Evolutionary conservation across 1,284 basidiomycete species (phyloP), one percentile per base, ranked within the genome.

Genomic region (Pseudozyma pruni): DNA sequence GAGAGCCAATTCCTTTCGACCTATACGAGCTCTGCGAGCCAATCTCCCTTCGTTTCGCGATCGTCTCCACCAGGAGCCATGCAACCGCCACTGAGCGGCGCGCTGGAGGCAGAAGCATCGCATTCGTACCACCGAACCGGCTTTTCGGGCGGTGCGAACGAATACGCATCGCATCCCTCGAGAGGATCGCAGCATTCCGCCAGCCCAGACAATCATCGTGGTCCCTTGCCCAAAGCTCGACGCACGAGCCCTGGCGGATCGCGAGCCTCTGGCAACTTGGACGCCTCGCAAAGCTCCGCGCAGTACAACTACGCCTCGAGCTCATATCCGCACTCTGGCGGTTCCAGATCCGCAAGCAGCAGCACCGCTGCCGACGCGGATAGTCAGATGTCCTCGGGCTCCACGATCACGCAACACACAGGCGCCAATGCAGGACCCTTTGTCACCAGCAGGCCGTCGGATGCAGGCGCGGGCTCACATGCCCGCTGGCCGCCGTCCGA

Each of bases 211-310:
- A 58, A 51, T 39, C 61, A 33, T 38, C 46, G 48, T 8, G 62
- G 54, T 13, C 69, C 69, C 13, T 43, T 54, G 13, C 27, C 62
- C 16, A 72, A 72, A 47, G 22, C 62, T 31, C 53, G 69, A 13
- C 53, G 69, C 16, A 72, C 69, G 17, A 72, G 69, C 25, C 69
- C 69, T 4, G 69, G 69, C 34, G 69, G 62, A 38, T 72, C 69
- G 14, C 53, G 69, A 10, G 63, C 69, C 8, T 67, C 69, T 13
- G 61, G 57, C 31, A 34, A 61, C 32, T 34, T 59, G 3, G 29
- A 57, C 11, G 25, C 62, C 1, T 51, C 44, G 37, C 35, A 31
- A 16, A n/a, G 25, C 14, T 32, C 38, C 1, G 10, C 48, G 7
- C 43, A 48, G 27, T 41, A 43, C 41, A 34, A 39, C 27, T 11